These are phyloP conservation scores for Pleurotus citrinopileatus DNA, from an alignment of 768 basidiomycete species.

Conservation along the genomic window DNA sequence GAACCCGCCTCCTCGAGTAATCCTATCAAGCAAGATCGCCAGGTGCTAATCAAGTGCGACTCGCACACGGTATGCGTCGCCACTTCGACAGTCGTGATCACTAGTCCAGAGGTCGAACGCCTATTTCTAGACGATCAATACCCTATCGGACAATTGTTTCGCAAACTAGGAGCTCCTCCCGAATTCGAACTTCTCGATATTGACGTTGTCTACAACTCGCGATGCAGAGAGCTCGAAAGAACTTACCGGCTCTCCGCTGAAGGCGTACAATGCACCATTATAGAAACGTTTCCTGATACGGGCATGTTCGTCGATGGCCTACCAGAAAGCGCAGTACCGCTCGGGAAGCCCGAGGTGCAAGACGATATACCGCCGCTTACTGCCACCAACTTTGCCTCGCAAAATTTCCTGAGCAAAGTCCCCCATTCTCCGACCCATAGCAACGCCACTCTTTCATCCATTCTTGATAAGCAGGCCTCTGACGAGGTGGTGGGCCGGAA, in stretches of 20 bases:
- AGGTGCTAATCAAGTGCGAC: slow-evolving; percentile 60
- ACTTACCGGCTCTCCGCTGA: slow-evolving; percentile 56
- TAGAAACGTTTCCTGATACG: slow-evolving; percentile 65
- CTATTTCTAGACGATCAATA: slow-evolving; percentile 66
- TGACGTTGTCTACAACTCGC: slow-evolving; percentile 30
- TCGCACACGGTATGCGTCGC: slow-evolving; percentile 56
- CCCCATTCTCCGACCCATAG: background rate
- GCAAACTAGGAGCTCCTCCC: slow-evolving; percentile 48
- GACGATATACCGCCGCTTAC: no score
- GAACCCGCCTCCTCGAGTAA: slow-evolving; percentile 31
- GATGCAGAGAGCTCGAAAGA: slow-evolving; percentile 37
- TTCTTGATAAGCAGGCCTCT: slow-evolving; percentile 12
- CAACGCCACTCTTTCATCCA: slow-evolving; percentile 8
- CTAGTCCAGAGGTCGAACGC: slow-evolving; percentile 49
- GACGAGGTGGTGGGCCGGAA: slow-evolving; percentile 1
- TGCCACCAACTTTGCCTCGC: background rate
- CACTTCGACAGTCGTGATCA: slow-evolving; percentile 62
- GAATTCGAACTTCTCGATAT: slow-evolving; percentile 56
- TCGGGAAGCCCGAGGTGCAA: no score
- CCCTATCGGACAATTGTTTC: slow-evolving; percentile 67
- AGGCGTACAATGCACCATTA: slow-evolving; percentile 62
- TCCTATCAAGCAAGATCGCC: slow-evolving; percentile 60
- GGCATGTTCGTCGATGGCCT: slow-evolving; percentile 53
- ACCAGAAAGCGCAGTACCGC: no score
- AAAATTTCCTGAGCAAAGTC: background rate